phyloP scores from a whole-genome alignment of 768 basidiomycete species.

The Hericium rajendrae region DNA sequence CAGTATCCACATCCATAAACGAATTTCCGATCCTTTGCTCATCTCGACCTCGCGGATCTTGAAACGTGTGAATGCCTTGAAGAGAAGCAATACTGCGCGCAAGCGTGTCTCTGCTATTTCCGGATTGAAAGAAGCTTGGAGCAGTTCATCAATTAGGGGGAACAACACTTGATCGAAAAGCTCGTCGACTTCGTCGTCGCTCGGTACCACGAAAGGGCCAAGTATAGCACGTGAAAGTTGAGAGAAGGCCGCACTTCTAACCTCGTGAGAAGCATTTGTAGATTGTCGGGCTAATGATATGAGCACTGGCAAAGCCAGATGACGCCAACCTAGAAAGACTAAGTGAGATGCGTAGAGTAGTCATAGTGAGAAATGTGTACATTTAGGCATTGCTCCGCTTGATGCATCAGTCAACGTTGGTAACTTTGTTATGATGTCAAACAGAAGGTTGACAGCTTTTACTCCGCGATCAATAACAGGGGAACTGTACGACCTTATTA shows the following conservation, averaged over 20 bases:
- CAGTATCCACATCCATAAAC: constrained; percentile 82
- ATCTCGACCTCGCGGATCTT: constrained; percentile 56
- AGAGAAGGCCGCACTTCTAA: constrained; percentile 41
- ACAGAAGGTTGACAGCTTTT: constrained; percentile 73
- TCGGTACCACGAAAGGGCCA: constrained; percentile 8
- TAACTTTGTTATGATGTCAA: constrained; percentile 60
- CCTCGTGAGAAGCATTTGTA: constrained; percentile 8
- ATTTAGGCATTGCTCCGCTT: not conserved
- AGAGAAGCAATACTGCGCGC: constrained; percentile 79
- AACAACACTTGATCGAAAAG: constrained; percentile 65
- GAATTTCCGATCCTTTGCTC: constrained; percentile 34
- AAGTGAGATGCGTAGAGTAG: not conserved
- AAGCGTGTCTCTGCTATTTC: constrained; percentile 90
- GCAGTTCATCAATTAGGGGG: constrained; percentile 82
- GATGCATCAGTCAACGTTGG: constrained; percentile 43
- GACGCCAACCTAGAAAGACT: constrained; percentile 10
- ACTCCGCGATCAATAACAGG: constrained; percentile 73
- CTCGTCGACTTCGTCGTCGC: not conserved
- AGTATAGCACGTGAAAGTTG: constrained; percentile 36
- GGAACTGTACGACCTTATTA: constrained; percentile 36
- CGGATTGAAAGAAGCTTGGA: constrained; percentile 72
- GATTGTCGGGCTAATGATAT: constrained; percentile 7
- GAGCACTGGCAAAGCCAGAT: constrained; percentile 8
- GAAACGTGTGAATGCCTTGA: constrained; percentile 94
- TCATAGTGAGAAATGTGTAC: too few species aligned